These are phyloP conservation scores for Gyromitra esculenta DNA, from an alignment of 2,329 filamentous ascomycete genomes.

Conservation along the genomic window DNA sequence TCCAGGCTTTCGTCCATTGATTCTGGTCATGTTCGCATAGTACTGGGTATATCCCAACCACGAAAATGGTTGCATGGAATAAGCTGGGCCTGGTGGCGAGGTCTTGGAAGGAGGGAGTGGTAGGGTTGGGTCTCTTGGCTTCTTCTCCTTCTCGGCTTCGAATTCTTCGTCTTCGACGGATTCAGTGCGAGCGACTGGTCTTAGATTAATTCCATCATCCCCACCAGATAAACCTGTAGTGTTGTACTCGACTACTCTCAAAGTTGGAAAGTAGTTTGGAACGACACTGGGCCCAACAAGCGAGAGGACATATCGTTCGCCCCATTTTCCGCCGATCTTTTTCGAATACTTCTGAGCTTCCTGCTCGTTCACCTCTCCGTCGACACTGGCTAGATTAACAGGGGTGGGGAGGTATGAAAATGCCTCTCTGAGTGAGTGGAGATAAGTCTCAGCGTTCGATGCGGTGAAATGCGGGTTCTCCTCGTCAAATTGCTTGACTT, in stretches of 20 bases:
- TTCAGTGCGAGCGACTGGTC: constrained; percentile 58
- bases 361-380: constrained; percentile 61
- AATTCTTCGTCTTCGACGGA: constrained; percentile 60
- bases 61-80: constrained; percentile 83
- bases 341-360: constrained; percentile 70
- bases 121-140: constrained; percentile 67
- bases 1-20: constrained; percentile 68
- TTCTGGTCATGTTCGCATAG: constrained; percentile 88
- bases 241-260: constrained; percentile 96
- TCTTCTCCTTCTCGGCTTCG: constrained; percentile 65
- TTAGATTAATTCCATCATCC: constrained; percentile 45
- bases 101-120: constrained; percentile 78
- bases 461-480: constrained; percentile 66
- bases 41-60: constrained; percentile 87
- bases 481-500: constrained; percentile 51
- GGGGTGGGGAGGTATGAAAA: constrained; percentile 79
- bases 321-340: constrained; percentile 80
- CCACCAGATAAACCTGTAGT: constrained; percentile 72
- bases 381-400: constrained; percentile 53
- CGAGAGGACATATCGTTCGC: constrained; percentile 83
- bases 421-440: constrained; percentile 77
- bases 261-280: constrained; percentile 88
- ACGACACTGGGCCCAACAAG: constrained; percentile 87
- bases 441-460: constrained; percentile 78
- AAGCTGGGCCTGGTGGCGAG: constrained; percentile 84